phyloP scores from a whole-genome alignment of 2,329 filamentous ascomycete genomes.

The Pseudonectria buxi region DNA sequence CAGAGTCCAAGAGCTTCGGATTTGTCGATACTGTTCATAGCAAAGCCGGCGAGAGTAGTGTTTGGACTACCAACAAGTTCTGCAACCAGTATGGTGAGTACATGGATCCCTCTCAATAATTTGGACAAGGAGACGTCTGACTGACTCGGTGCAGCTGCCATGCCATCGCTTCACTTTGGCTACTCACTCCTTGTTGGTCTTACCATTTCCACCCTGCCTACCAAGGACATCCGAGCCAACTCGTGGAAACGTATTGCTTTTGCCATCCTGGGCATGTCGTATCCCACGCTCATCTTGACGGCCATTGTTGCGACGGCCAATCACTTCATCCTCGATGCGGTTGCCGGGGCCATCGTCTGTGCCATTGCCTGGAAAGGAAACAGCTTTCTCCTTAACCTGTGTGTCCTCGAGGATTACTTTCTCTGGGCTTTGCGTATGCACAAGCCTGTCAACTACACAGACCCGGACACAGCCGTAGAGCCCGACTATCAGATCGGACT shows the following conservation, averaged over 20 bases:
- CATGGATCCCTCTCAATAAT: not conserved
- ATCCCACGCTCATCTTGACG: constrained; percentile 57
- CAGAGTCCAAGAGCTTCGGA: constrained; percentile 52
- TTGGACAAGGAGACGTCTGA: not conserved
- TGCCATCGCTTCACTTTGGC: constrained; percentile 70
- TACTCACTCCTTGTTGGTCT: constrained; percentile 68
- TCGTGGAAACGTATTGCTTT: constrained; percentile 43
- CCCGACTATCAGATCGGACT: constrained; percentile 23
- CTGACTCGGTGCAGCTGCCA: constrained; percentile 46
- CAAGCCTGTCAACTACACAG: constrained; percentile 47
- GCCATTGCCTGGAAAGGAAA: constrained; percentile 55
- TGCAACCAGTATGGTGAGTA: constrained; percentile 65
- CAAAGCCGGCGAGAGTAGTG: constrained; percentile 44
- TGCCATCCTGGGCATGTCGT: constrained; percentile 48
- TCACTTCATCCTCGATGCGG: constrained; percentile 65
- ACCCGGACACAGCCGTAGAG: constrained; percentile 30
- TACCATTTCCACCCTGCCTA: constrained; percentile 59
- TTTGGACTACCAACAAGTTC: constrained; percentile 55
- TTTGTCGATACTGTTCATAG: constrained; percentile 57
- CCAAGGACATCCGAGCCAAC: constrained; percentile 45
- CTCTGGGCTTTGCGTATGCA: constrained; percentile 56
- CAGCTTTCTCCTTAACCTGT: constrained; percentile 51
- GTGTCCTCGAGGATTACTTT: constrained; percentile 63
- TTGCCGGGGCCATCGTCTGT: constrained; percentile 61
- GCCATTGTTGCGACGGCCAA: constrained; percentile 68